A percentile compares a stretch with the other conserved stretches of the same genome.
Conservation (phyloP, 306 rosid genomes). For the Vigna radiata region DNA sequence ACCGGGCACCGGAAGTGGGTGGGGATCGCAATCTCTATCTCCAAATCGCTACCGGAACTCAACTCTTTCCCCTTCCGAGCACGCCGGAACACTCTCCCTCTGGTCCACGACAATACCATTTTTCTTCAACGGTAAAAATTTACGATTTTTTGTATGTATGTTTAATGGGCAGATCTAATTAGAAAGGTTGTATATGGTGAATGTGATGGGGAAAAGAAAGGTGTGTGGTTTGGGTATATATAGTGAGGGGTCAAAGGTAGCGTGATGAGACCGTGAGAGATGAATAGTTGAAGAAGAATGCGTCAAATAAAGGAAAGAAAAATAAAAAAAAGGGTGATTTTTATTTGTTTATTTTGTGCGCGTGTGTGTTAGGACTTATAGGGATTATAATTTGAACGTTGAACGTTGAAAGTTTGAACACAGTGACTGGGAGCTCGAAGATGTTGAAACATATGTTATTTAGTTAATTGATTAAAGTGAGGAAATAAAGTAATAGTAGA, state of each 20-base stretch:
- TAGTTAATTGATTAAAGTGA: neutral
- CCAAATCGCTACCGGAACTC: slow-evolving; percentile 46
- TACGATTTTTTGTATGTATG: neutral
- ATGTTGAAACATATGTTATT: slow-evolving; percentile 14
- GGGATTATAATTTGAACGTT: slow-evolving; percentile 54
- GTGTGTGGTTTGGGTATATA: slow-evolving; percentile 8
- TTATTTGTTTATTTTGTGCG: neutral
- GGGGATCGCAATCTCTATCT: slow-evolving; percentile 63
- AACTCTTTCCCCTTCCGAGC: slow-evolving; percentile 46
- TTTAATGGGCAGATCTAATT: neutral
- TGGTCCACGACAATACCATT: slow-evolving; percentile 78
- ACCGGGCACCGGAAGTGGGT: slow-evolving; percentile 78
- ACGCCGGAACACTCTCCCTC: slow-evolving; percentile 55
- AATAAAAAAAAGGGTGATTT: neutral
- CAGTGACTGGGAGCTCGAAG: neutral
- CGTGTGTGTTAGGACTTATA: neutral
- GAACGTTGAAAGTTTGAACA: slow-evolving; percentile 69
- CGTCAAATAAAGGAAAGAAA: slow-evolving; percentile 29
- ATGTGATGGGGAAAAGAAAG: slow-evolving; percentile 11
- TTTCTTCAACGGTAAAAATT: neutral
- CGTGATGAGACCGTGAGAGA: neutral
- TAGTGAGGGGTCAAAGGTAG: slow-evolving; percentile 56
- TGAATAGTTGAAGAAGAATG: slow-evolving; percentile 39
- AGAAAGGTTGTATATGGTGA: neutral
- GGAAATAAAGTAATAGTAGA: neutral